Base-by-base conservation (phyloP, 2,329 filamentous ascomycete species). In the Pochonia chlamydosporia region DNA sequence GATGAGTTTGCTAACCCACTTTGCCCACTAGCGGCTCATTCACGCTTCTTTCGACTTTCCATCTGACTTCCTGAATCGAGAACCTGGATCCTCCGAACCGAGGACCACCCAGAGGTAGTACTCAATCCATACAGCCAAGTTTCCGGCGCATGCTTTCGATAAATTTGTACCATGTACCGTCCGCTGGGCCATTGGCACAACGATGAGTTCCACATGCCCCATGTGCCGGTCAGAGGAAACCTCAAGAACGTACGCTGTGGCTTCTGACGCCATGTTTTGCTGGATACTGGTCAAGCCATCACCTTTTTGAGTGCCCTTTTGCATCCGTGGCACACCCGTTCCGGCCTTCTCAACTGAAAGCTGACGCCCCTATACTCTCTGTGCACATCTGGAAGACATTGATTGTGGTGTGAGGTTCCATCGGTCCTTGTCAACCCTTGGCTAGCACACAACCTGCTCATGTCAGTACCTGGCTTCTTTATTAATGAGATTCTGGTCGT, bases 21-120 rank as follows among this genome's bases (percentile, higher is more conserved):
- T 14, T 10, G 30, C 44, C 40, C 33, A 40, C 44, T 53, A 52
- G 50, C 42, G 49, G 55, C 49, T 53, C 48, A 44, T 48, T 51
- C 49, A 53, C 47, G 50, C 56, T 63, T 63, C 61, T 59, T 51
- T 56, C 52, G 56, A 49, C 54, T 59, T 63, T 63, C 59, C 54
- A 58, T 56, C 54, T 52, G 57, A 49, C 54, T 61, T 61, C 57
- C 54, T 54, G 50, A 52, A 53, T 51, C 47, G 52, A 57, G 30
- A 41, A 47, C 41, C 48, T 48, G 48, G 52, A 35, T 41, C 42
- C 47, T 52, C 46, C 49, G 46, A 49, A 44, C 43, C 39, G 39
- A 45, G 44, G 35, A 36, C 14, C 33, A 24, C 26, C 40, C 36
- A 4, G 5, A 13, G n/a, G n/a, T n/a, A n/a, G n/a, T n/a, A n/a